Evolutionary conservation across 345 rosid species (phyloP).

Genomic region (Lumnitzera racemosa): DNA sequence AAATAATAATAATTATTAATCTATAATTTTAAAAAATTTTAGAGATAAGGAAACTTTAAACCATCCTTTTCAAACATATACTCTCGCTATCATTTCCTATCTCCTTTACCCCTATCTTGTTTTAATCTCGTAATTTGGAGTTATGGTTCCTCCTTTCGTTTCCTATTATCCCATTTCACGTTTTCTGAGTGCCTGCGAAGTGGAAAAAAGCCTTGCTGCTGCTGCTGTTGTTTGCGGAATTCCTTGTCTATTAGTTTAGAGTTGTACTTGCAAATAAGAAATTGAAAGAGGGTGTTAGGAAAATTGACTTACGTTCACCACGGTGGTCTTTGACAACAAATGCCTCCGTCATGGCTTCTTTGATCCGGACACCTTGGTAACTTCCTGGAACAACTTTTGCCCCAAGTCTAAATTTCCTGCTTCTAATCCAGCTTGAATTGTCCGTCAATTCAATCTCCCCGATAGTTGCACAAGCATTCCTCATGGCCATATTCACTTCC

Average conservation of each 20-base stretch:
- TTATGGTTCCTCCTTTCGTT: no score
- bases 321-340: constrained; percentile 90
- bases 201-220: no score
- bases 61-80: no score
- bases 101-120: no score
- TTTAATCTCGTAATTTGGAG: no score
- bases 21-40: no score
- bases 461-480: constrained; percentile 41
- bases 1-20: no score
- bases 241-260: neutral
- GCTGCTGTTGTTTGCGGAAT: no score
- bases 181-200: no score
- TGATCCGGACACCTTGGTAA: constrained; percentile 38
- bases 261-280: neutral
- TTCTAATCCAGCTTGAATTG: constrained; percentile 90
- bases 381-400: constrained; percentile 51
- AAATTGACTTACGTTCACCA: constrained; percentile 71
- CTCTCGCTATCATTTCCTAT: no score
- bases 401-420: constrained; percentile 72
- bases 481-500: constrained; percentile 40
- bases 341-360: constrained; percentile 70
- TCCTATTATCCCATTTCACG: no score
- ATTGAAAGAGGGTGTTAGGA: neutral
- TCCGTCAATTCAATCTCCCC: constrained; percentile 80
- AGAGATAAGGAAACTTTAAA: no score